These are phyloP conservation scores for Rhynchospora breviuscula DNA, from an alignment of 176 grass and related monocot species.

Conservation along the genomic window DNA sequence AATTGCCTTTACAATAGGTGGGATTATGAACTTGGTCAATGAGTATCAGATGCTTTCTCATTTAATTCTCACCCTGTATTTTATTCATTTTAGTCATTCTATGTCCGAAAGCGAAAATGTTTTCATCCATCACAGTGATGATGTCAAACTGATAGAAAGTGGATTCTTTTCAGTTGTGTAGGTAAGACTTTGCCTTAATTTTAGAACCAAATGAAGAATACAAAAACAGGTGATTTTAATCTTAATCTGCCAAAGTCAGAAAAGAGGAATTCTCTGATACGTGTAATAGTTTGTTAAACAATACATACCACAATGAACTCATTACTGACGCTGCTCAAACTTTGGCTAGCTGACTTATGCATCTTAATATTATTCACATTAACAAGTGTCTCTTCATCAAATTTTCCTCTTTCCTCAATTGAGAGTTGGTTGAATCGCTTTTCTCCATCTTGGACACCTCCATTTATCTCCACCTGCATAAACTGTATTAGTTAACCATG, in stretches of 20 bases:
- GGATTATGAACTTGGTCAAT: not conserved
- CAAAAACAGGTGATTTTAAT: not conserved
- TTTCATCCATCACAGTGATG: no score
- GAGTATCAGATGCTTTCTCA: not conserved
- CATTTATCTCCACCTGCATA: conserved; percentile 79
- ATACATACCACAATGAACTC: conserved; percentile 96
- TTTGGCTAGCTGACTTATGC: conserved; percentile 52
- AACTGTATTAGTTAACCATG: not conserved
- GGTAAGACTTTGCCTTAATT: not conserved
- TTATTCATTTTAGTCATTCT: no score
- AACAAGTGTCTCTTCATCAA: conserved; percentile 98
- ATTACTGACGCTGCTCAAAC: conserved; percentile 71
- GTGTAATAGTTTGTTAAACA: not conserved
- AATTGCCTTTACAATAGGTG: not conserved
- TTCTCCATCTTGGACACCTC: conserved; percentile 81
- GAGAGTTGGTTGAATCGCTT: conserved; percentile 95
- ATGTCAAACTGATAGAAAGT: no score
- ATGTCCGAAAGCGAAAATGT: no score
- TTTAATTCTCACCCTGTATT: not conserved
- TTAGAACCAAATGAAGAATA: not conserved
- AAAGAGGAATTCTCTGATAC: not conserved
- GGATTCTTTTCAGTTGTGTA: no score
- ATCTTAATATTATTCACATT: conserved; percentile 97
- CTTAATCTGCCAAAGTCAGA: not conserved
- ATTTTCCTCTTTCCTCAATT: conserved; percentile 96